Conservation (phyloP, 192 early-diverging fungal genomes). For the Coemansia furcata region DNA sequence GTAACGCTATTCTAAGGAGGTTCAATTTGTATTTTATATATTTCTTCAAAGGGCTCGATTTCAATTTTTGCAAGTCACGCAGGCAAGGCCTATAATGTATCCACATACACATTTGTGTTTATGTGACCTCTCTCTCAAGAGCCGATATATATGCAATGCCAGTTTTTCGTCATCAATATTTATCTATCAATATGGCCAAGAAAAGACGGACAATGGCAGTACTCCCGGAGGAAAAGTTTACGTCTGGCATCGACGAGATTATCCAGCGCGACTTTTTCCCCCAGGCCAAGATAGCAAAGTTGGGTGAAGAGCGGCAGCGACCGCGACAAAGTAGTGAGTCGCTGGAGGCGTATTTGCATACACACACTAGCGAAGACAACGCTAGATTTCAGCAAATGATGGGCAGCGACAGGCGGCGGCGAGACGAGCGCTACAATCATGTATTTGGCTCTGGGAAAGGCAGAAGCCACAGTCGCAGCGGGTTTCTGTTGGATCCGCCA, state of each 20-base stretch:
- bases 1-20: constrained; percentile 41
- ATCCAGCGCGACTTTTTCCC: constrained; percentile 47
- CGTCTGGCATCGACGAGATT: constrained; percentile 18
- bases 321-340: constrained; percentile 1
- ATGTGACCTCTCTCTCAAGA: background rate
- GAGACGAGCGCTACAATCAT: background rate
- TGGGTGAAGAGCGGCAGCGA: background rate
- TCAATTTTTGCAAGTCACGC: background rate
- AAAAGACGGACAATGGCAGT: constrained; percentile 4
- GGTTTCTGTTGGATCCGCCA: background rate
- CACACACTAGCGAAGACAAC: constrained; percentile 36
- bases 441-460: background rate
- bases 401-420: constrained; percentile 4
- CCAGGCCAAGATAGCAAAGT: too few species aligned
- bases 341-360: constrained; percentile 22
- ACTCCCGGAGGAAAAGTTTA: constrained; percentile 27
- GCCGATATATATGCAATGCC: background rate
- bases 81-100: background rate
- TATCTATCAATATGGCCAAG: background rate
- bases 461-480: background rate
- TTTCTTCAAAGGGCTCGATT: background rate
- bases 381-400: constrained; percentile 33
- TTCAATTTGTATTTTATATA: background rate
- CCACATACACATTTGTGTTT: background rate
- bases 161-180: background rate